Evolutionary conservation across 495 filamentous ascomycete genomes (phyloP), one percentile per base, ranked within the genome.

Genomic region (Aspergillus ellipticus): DNA sequence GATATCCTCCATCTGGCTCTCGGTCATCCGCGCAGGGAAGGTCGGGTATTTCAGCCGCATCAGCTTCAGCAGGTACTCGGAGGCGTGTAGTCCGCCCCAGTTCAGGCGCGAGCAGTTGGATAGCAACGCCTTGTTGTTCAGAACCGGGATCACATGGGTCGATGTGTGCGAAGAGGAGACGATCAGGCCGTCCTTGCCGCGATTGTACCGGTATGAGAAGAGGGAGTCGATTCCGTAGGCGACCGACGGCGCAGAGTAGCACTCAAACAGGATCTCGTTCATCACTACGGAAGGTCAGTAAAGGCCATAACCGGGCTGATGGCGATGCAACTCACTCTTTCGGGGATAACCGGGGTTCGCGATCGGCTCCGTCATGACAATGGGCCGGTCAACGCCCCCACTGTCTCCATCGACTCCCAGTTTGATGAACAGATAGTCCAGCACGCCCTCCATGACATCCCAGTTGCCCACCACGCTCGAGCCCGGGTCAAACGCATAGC

Each of bases 221-320:
- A 98, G 83, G 2, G 90, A 91, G 69, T 98, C 94, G 72, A 98
- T 94, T 29, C 94, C 94, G 66, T 91, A 96, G 31, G 90, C 87
- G 4, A 97, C 82, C 1, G 87, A 89, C 0, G 95, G 92, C 5
- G 88, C 92, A 41, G 80, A 81, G 74, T 97, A 98, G 74, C 88
- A 92, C 64, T 98, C 94, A 70, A 96, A 98, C 20, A 98, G 76
- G 53, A 97, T 89, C 69, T 98, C 94, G 54, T 88, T 94, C 91
- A 97, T 97, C 60, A 89, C 91, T 97, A 60, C 24, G 22, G 49
- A 29, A 26, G 46, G 53, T 72, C 45, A 68, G 63, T 54, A 43
- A 47, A 26, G 4, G 22, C 53, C 3, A 17, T 8, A 26, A 11
- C 22, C 13, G 22, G 15, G 13, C 20, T 15, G 7, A 47, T 9